phyloP scores from a whole-genome alignment of 2,329 filamentous ascomycete genomes.

The Trichoderma oligosporum region DNA sequence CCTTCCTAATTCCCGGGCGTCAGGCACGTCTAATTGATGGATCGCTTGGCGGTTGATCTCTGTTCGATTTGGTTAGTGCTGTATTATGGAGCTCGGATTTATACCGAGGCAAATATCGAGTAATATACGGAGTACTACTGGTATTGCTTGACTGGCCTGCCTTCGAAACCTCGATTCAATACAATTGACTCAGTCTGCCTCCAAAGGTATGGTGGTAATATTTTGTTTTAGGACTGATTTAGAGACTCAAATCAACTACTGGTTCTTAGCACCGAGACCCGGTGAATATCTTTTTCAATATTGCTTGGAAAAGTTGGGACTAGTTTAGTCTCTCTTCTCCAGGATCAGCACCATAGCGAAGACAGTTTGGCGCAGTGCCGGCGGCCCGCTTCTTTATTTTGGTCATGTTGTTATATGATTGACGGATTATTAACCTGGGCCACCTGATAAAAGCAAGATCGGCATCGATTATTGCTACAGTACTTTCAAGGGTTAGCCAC shows the following conservation, averaged over 20 bases:
- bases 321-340: neutral
- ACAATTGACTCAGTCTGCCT: neutral
- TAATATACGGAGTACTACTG: neutral
- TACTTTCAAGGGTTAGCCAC: neutral
- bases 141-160: neutral
- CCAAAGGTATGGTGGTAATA: too few species aligned
- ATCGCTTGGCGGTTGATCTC: conserved; percentile 4
- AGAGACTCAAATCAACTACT: too few species aligned
- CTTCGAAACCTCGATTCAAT: neutral
- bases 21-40: conserved; percentile 10
- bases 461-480: neutral
- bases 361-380: neutral
- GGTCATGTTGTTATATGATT: neutral
- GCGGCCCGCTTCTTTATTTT: neutral
- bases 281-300: too few species aligned
- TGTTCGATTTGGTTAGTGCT: neutral
- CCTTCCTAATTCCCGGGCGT: neutral
- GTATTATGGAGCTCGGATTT: too few species aligned
- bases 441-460: conserved; percentile 9
- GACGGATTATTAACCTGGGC: neutral
- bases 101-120: too few species aligned
- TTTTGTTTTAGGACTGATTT: too few species aligned
- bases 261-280: too few species aligned
- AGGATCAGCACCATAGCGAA: neutral
- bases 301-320: neutral